phyloP scores from a whole-genome alignment of 805 yeast species.

The Sugiyamaella floridensis region DNA sequence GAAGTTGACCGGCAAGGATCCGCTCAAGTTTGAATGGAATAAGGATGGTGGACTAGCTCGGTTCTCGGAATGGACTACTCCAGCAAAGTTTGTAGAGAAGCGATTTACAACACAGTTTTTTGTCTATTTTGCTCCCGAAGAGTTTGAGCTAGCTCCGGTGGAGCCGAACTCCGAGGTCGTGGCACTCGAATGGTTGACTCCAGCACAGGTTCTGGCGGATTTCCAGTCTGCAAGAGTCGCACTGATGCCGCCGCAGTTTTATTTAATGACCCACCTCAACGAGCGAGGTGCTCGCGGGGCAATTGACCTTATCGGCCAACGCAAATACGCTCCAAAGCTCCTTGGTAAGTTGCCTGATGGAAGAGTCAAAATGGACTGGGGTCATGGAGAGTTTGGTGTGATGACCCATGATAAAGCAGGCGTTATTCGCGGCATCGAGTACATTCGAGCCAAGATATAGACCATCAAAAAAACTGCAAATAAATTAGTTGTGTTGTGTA shows the following conservation, averaged over 20 bases:
- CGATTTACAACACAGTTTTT: slow-evolving; percentile 28
- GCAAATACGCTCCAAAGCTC: slow-evolving; percentile 20
- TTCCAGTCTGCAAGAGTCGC: slow-evolving; percentile 18
- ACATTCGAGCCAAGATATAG: slow-evolving; percentile 1
- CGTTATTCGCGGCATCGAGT: slow-evolving; percentile 7
- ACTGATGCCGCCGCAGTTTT: slow-evolving; percentile 30
- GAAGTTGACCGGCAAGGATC: slow-evolving; percentile 7
- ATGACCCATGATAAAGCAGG: slow-evolving; percentile 12
- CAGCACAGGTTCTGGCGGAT: slow-evolving; percentile 18
- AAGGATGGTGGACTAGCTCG: slow-evolving; percentile 11
- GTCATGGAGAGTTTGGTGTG: slow-evolving; percentile 20
- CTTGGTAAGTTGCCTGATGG: slow-evolving; percentile 17
- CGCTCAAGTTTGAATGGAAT: slow-evolving; percentile 8
- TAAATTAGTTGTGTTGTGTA: not conserved
- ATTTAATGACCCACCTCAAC: slow-evolving; percentile 17
- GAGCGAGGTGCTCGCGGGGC: slow-evolving; percentile 13
- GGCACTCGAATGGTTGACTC: slow-evolving; percentile 25
- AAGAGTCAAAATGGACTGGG: slow-evolving; percentile 23
- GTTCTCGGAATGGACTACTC: slow-evolving; percentile 28
- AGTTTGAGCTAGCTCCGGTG: slow-evolving; percentile 10
- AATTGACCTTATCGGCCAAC: slow-evolving; percentile 5
- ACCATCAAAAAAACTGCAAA: not conserved
- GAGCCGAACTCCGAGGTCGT: slow-evolving; percentile 10
- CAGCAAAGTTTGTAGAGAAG: slow-evolving; percentile 16
- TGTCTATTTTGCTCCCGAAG: slow-evolving; percentile 17